Evolutionary conservation across 1,284 basidiomycete genomes (phyloP).

Genomic region (Irpex rosettiformis): DNA sequence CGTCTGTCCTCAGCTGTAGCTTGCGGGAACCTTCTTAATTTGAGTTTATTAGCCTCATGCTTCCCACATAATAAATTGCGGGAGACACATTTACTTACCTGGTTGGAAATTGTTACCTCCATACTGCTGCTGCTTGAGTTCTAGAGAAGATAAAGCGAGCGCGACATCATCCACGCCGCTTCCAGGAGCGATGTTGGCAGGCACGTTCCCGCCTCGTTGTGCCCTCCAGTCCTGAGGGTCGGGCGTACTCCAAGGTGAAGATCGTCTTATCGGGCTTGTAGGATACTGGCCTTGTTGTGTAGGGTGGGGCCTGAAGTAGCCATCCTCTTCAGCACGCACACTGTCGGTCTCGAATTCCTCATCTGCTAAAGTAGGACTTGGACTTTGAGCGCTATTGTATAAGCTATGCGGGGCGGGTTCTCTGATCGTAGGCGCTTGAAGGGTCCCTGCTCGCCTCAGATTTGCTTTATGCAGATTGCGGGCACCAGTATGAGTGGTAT

Average conservation of each 20-base stretch:
- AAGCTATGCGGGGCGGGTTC: constrained; percentile 22
- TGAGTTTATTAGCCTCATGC: not conserved
- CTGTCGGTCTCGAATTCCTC: constrained; percentile 57
- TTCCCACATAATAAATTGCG: constrained; percentile 56
- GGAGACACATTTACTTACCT: constrained; percentile 57
- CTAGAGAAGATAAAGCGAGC: constrained; percentile 64
- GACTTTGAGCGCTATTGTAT: constrained; percentile 32
- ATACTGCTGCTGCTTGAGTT: constrained; percentile 42
- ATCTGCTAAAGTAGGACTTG: constrained; percentile 49
- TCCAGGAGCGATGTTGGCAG: constrained; percentile 24
- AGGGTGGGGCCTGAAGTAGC: constrained; percentile 36
- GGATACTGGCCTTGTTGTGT: constrained; percentile 46
- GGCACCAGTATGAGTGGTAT: constrained; percentile 45
- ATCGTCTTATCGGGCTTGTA: constrained; percentile 59
- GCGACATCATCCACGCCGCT: constrained; percentile 71
- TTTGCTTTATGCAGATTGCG: constrained; percentile 43
- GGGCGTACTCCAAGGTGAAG: constrained; percentile 60
- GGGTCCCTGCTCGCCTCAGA: constrained; percentile 72
- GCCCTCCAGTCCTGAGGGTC: constrained; percentile 57
- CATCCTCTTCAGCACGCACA: constrained; percentile 47
- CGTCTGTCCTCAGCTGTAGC: constrained; percentile 55
- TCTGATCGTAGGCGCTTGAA: constrained; percentile 46
- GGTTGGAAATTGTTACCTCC: constrained; percentile 25
- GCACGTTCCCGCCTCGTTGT: constrained; percentile 30
- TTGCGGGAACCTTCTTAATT: constrained; percentile 37